A percentile compares a stretch with the other conserved stretches of the same genome.
These are phyloP conservation scores for Colletotrichum echinochloae DNA, from an alignment of 2,329 filamentous ascomycete genomes.

Conservation along the genomic window DNA sequence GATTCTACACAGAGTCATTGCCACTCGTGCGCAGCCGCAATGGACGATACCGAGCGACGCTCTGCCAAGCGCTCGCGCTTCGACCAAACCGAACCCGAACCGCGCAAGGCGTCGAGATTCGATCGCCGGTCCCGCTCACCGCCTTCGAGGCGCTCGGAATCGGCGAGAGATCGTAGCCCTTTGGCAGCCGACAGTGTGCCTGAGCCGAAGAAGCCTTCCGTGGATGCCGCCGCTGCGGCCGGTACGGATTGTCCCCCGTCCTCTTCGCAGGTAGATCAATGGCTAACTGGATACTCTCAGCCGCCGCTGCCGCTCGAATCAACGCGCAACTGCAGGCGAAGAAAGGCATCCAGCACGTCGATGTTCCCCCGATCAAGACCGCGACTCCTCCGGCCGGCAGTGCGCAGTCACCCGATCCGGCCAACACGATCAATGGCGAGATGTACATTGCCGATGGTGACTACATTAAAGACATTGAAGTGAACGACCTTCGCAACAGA, in stretches of 20 bases:
- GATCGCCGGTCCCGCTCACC: constrained; percentile 93
- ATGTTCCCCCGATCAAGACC: constrained; percentile 83
- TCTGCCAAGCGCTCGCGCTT: constrained; percentile 89
- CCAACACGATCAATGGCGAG: constrained; percentile 79
- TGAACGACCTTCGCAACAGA: constrained; percentile 96
- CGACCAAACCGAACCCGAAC: constrained; percentile 89
- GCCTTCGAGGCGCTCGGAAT: constrained; percentile 73
- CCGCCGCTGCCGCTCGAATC: constrained; percentile 89
- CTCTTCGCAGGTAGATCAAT: constrained; percentile 3
- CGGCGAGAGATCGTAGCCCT: constrained; percentile 84
- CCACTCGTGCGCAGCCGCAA: constrained; percentile 38
- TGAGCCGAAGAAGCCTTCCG: constrained; percentile 61
- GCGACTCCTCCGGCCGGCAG: constrained; percentile 62
- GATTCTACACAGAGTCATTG: background rate
- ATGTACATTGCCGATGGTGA: constrained; percentile 97
- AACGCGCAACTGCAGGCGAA: constrained; percentile 86
- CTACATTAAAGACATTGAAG: constrained; percentile 98
- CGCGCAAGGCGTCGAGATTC: constrained; percentile 82
- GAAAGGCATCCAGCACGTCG: constrained; percentile 90
- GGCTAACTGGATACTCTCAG: constrained; percentile 57
- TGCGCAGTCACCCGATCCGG: constrained; percentile 49
- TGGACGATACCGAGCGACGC: constrained; percentile 83
- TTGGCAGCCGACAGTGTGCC: constrained; percentile 60
- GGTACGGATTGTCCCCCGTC: constrained; percentile 61
- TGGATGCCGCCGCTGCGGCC: constrained; percentile 81